Percentiles rank a stretch among this genome's conserved stretches.
Evolutionary conservation across 495 filamentous ascomycete species (phyloP).

Genomic region (Penicillium nucicola): DNA sequence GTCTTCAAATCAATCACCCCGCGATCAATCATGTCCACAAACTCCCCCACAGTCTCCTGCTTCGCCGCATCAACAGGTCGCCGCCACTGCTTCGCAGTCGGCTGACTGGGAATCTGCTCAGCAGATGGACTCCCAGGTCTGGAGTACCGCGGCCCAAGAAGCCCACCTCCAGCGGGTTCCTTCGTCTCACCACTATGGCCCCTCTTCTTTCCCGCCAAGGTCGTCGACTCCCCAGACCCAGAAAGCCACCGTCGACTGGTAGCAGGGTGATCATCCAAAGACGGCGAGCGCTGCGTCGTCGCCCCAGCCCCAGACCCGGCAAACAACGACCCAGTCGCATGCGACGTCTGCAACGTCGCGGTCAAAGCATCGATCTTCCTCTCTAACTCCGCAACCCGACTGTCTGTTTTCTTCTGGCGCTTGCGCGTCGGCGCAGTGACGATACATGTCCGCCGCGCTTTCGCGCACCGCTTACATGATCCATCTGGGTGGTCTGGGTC

Average conservation of each 20-base stretch:
- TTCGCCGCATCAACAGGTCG: slow-evolving; percentile 10
- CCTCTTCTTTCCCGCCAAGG: slow-evolving; percentile 20
- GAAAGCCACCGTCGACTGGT: slow-evolving; percentile 15
- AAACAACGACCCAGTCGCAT: slow-evolving; percentile 10
- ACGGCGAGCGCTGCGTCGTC: background rate
- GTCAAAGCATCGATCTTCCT: slow-evolving; percentile 91
- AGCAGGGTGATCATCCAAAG: slow-evolving; percentile 10
- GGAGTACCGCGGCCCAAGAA: slow-evolving; percentile 19
- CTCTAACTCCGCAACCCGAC: slow-evolving; percentile 86
- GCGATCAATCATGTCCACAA: slow-evolving; percentile 68
- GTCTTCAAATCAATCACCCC: slow-evolving; percentile 59
- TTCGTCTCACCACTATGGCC: slow-evolving; percentile 23
- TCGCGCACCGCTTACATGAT: slow-evolving; percentile 82
- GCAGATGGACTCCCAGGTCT: slow-evolving; percentile 22
- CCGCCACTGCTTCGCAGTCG: slow-evolving; percentile 14
- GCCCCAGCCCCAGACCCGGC: background rate
- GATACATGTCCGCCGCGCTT: slow-evolving; percentile 74
- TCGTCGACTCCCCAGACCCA: slow-evolving; percentile 3
- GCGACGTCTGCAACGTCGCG: slow-evolving; percentile 62
- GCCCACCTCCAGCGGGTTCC: background rate
- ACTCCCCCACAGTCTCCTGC: slow-evolving; percentile 23
- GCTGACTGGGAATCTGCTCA: slow-evolving; percentile 15
- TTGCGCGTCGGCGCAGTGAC: slow-evolving; percentile 82
- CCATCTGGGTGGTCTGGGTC: slow-evolving; percentile 52
- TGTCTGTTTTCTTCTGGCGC: slow-evolving; percentile 91